Percentiles rank a stretch among this genome's conserved stretches.
Evolutionary conservation across 345 rosid species (phyloP).

Genomic region (Linum usitatissimum): DNA sequence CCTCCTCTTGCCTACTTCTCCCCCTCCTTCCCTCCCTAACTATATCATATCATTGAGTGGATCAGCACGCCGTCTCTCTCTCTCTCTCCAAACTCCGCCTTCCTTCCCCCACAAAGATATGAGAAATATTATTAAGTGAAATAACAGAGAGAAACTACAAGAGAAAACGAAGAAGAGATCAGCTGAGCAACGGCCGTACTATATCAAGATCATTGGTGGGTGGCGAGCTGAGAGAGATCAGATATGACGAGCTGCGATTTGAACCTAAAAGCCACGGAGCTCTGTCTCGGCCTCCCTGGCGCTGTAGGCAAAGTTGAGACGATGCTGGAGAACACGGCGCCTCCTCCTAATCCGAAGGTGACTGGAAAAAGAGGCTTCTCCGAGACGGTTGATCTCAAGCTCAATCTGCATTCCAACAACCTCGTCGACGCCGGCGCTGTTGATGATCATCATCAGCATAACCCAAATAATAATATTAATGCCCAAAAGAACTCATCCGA

Average conservation of each 20-base stretch:
- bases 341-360: slow-evolving; percentile 25
- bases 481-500: slow-evolving; percentile 26
- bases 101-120: slow-evolving; percentile 28
- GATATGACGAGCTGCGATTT: slow-evolving; percentile 29
- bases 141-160: too few species aligned
- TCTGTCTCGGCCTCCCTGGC: slow-evolving; percentile 54
- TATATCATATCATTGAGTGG: too few species aligned
- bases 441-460: slow-evolving; percentile 32
- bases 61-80: slow-evolving; percentile 20
- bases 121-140: too few species aligned
- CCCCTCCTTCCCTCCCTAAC: too few species aligned
- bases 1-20: too few species aligned
- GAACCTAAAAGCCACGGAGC: slow-evolving; percentile 57
- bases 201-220: not conserved
- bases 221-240: slow-evolving; percentile 14
- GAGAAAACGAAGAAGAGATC: too few species aligned
- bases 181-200: too few species aligned
- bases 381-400: slow-evolving; percentile 68
- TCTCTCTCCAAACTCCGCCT: slow-evolving; percentile 36
- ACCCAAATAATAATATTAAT: slow-evolving; percentile 14
- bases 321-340: slow-evolving; percentile 4
- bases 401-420: slow-evolving; percentile 36
- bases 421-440: slow-evolving; percentile 6
- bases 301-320: slow-evolving; percentile 27
- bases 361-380: slow-evolving; percentile 63